Conservation (phyloP, 2,329 filamentous ascomycete species). For the Fusarium sp. region DNA sequence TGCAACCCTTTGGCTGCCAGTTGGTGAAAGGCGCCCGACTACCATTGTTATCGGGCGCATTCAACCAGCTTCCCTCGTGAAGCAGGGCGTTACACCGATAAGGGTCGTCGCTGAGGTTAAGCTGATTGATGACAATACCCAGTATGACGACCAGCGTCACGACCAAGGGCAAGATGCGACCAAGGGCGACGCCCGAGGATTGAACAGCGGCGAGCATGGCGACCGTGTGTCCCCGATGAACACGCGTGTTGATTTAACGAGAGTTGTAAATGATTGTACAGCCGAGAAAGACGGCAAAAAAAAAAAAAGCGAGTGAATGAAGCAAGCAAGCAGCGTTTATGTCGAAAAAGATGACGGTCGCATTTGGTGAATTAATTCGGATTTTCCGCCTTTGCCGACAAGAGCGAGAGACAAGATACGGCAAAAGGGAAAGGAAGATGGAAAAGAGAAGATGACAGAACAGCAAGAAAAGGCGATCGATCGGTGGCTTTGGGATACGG, state of each 20-base stretch:
- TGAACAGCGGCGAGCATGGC: conserved; percentile 23
- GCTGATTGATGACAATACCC: conserved; percentile 30
- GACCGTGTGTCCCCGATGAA: background rate
- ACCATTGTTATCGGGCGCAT: conserved; percentile 44
- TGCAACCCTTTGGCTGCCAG: conserved; percentile 68
- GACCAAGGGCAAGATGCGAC: conserved; percentile 27
- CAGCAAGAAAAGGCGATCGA: background rate
- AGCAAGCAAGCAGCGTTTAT: background rate
- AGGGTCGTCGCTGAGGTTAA: conserved; percentile 51
- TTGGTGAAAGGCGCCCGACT: conserved; percentile 50
- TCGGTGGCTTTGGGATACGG: background rate
- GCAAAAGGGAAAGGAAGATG: background rate
- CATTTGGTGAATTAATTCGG: background rate
- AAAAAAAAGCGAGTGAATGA: background rate
- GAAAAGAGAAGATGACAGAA: background rate
- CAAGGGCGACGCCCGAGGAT: conserved; percentile 25
- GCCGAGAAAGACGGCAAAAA: background rate
- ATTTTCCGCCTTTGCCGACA: background rate
- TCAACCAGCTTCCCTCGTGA: conserved; percentile 59
- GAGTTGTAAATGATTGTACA: conserved; percentile 5
- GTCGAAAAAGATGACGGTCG: background rate
- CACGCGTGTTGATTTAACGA: background rate
- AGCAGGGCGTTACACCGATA: conserved; percentile 62
- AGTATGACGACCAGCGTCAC: conserved; percentile 39
- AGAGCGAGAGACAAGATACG: background rate